Evolutionary conservation across 768 basidiomycete genomes (phyloP).

Genomic region (Lactarius trivialis): DNA sequence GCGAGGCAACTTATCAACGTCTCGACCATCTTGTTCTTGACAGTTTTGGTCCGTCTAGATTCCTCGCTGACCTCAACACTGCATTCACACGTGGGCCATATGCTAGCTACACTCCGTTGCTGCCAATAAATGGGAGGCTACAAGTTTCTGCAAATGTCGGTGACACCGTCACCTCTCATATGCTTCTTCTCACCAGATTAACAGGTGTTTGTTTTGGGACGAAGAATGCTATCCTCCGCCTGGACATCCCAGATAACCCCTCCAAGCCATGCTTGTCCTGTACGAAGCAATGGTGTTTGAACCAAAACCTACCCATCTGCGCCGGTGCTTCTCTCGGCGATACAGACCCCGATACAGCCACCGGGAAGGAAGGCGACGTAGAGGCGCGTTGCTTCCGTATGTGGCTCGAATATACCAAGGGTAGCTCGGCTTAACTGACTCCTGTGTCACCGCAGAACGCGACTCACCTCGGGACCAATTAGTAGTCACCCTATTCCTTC

Average conservation of each 20-base stretch:
- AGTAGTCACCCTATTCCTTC: constrained; percentile 83
- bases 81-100: constrained; percentile 1
- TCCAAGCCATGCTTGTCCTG: constrained; percentile 89
- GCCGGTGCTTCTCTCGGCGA: constrained; percentile 76
- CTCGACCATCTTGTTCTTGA: constrained; percentile 1
- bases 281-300: constrained; percentile 92
- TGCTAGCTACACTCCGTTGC: constrained; percentile 37
- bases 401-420: constrained; percentile 27
- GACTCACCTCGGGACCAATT: constrained; percentile 95
- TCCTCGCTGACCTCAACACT: not conserved
- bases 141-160: constrained; percentile 85
- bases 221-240: constrained; percentile 79
- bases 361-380: constrained; percentile 92
- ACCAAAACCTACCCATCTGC: constrained; percentile 84
- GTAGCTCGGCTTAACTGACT: not conserved
- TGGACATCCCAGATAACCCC: constrained; percentile 76
- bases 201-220: constrained; percentile 86
- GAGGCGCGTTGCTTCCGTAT: constrained; percentile 93
- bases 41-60: constrained; percentile 22
- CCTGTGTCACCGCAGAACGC: constrained; percentile 52
- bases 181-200: not conserved
- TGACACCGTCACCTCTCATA: constrained; percentile 12
- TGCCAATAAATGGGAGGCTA: constrained; percentile 76
- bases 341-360: constrained; percentile 86
- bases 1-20: not conserved